These are phyloP conservation scores for Cryptosporidium bovis DNA, from an alignment of 169 alveolate genomes.

Conservation along the genomic window DNA sequence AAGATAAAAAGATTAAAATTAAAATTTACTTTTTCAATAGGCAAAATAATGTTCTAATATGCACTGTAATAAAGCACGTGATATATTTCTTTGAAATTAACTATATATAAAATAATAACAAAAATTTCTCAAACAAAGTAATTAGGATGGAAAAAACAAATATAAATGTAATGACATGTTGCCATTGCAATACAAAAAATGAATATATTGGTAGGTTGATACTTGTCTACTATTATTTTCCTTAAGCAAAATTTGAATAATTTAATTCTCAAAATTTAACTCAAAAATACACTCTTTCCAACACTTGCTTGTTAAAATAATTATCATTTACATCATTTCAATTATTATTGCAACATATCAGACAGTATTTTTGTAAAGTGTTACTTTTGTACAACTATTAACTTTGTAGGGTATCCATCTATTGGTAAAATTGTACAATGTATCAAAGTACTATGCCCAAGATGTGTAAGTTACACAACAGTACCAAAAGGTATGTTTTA, in stretches of 20 bases:
- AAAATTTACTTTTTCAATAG: background rate
- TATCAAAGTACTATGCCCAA: constrained; percentile 38
- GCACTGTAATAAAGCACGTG: no score
- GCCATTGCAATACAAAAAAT: constrained; percentile 38
- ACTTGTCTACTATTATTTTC: background rate
- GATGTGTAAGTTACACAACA: constrained; percentile 26
- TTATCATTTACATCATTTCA: no score
- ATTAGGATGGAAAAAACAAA: background rate
- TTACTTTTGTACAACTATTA: constrained; percentile 32
- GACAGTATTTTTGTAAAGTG: constrained; percentile 43
- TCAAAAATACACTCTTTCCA: no score
- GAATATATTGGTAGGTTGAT: constrained; percentile 32
- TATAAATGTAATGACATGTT: constrained; percentile 22
- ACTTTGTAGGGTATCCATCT: constrained; percentile 62
- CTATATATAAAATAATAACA: background rate
- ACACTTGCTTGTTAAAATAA: no score
- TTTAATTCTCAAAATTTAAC: no score
- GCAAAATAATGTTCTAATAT: background rate
- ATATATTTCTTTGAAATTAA: background rate
- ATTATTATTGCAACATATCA: background rate
- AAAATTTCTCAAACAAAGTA: no score
- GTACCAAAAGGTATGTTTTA: constrained; percentile 44
- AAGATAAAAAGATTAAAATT: constrained; percentile 8
- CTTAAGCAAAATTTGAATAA: background rate
- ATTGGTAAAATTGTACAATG: constrained; percentile 39